These are phyloP conservation scores for Phytophthora rubi DNA, from an alignment of 352 stramenopile genomes.

Conservation along the genomic window DNA sequence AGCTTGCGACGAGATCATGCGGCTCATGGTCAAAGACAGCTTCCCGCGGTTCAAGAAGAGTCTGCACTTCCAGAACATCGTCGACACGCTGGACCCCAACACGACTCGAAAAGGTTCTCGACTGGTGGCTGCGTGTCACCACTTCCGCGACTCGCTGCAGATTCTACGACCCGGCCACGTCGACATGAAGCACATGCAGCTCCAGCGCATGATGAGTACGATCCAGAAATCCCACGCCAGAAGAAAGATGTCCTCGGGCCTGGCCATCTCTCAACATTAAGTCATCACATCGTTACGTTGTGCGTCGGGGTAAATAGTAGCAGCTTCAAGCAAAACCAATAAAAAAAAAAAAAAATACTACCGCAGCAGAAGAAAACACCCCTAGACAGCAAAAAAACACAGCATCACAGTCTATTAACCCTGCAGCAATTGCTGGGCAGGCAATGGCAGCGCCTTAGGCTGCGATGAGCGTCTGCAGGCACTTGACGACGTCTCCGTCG, in stretches of 20 bases:
- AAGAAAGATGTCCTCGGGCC: conserved; percentile 36
- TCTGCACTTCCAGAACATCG: conserved; percentile 62
- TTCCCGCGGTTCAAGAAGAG: conserved; percentile 86
- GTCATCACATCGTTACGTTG: not conserved
- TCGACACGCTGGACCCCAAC: conserved; percentile 70
- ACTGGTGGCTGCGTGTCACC: conserved; percentile 67
- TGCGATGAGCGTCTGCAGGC: conserved; percentile 65
- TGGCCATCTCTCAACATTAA: conserved; percentile 9
- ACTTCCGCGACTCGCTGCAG: conserved; percentile 77
- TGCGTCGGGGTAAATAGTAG: not conserved
- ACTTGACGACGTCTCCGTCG: conserved; percentile 73
- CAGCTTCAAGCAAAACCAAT: conserved; percentile 7
- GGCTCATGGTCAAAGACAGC: conserved; percentile 82
- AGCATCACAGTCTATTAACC: conserved; percentile 36
- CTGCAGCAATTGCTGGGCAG: not conserved
- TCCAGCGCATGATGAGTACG: conserved; percentile 73
- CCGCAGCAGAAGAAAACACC: not conserved
- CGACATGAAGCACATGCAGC: conserved; percentile 55
- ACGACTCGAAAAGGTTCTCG: conserved; percentile 69
- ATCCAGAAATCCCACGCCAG: conserved; percentile 66
- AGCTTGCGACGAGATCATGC: conserved; percentile 79
- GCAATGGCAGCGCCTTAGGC: conserved; percentile 13
- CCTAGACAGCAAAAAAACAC: conserved; percentile 13
- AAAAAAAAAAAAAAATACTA: conserved; percentile 4
- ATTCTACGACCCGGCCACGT: conserved; percentile 62